These are phyloP conservation scores for Berberis vulgaris DNA, from an alignment of 164 flowering plant species.

Conservation along the genomic window DNA sequence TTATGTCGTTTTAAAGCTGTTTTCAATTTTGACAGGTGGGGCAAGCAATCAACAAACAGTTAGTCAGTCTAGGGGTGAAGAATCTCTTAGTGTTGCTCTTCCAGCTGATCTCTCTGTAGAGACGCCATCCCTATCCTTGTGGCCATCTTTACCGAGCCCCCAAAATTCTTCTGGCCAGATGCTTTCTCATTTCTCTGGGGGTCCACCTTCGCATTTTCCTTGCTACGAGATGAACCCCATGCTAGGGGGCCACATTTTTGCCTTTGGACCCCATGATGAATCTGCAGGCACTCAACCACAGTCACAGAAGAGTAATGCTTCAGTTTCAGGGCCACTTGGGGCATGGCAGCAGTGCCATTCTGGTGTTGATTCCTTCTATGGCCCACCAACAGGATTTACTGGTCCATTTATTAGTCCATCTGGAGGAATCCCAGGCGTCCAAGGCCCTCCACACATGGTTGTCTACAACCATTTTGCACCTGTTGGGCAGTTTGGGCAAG, in stretches of 20 bases:
- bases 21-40: slow-evolving; percentile 32
- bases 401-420: slow-evolving; percentile 82
- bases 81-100: slow-evolving; percentile 70
- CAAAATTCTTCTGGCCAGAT: slow-evolving; percentile 61
- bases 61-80: slow-evolving; percentile 61
- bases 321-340: slow-evolving; percentile 58
- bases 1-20: background rate
- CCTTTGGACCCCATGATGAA: slow-evolving; percentile 82
- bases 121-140: slow-evolving; percentile 68
- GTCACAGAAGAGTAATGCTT: slow-evolving; percentile 42
- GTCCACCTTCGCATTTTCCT: slow-evolving; percentile 72
- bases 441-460: slow-evolving; percentile 93
- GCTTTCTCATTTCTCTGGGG: slow-evolving; percentile 79
- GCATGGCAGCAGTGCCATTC: slow-evolving; percentile 82
- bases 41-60: slow-evolving; percentile 35
- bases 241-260: slow-evolving; percentile 72
- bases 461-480: slow-evolving; percentile 96
- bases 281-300: slow-evolving; percentile 54
- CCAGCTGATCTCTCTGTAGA: slow-evolving; percentile 97
- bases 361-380: slow-evolving; percentile 83
- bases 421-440: slow-evolving; percentile 82
- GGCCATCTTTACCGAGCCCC: slow-evolving; percentile 82
- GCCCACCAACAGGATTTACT: slow-evolving; percentile 73
- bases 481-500: slow-evolving; percentile 92
- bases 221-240: slow-evolving; percentile 86